Evolutionary conservation across 371 early-diverging fungal genomes (phyloP), one percentile per base, ranked within the genome.

Genomic region (Syncephalis fuscata): DNA sequence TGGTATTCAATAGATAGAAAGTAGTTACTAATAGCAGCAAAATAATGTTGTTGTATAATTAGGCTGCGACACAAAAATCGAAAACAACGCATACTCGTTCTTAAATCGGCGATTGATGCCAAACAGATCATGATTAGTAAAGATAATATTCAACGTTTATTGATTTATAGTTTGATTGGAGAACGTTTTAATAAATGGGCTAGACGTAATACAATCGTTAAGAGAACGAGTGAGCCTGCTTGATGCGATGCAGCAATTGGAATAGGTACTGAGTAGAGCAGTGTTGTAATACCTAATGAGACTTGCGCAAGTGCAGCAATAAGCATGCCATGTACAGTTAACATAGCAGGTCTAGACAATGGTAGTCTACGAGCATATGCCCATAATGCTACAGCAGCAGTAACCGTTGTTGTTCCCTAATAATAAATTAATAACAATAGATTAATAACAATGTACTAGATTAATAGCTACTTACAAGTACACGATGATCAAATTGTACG

Each of bases 171-270:
- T 32, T 32, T 32, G 11, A 32, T 41, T 11, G 54, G 55, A 2
- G 47, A 36, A 22, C 43, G 44, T 47, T 25, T 75, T 45, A 92
- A 62, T 17, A 79, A 68, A 57, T 92, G 88, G 56, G 81, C 67
- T 41, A 94, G 65, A 64, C 82, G 86, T 50, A 88, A 61, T 11
- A 82, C 76, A 2, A 81, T 64, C 1, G 92, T 81, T 47, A 93
- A 63, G 22, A 96, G 64, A n/a, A 84, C 72, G 42, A 96, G 63
- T 11, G 92, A 88, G 22, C 93, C 93, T 23, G 85, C 86, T 64
- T 97, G 97, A 68, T 97, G 97, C 15, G 89, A 84, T 4, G 96
- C 86, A 9, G 95, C 96, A 50, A 92, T 65, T 25, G 84, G 75
- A 45, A 92, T 76, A 15, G 95, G 97, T 5, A 96, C 96, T 66